These are phyloP conservation scores for Podaxis rugospora DNA, from an alignment of 768 basidiomycete genomes.

Conservation along the genomic window DNA sequence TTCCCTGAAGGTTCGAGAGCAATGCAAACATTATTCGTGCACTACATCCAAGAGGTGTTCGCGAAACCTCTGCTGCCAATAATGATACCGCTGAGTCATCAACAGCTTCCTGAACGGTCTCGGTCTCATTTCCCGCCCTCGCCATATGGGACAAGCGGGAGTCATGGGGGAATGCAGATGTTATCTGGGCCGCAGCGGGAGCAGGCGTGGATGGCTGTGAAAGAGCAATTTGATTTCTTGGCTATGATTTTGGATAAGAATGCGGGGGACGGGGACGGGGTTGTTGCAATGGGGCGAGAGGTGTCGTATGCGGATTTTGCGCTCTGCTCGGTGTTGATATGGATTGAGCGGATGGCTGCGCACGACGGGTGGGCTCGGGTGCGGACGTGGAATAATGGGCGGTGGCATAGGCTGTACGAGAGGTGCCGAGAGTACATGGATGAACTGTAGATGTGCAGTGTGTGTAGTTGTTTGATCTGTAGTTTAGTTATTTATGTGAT, in stretches of 20 bases:
- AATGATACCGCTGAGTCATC: constrained; percentile 66
- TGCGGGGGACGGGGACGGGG: constrained; percentile 53
- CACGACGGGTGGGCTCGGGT: constrained; percentile 70
- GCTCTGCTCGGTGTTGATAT: constrained; percentile 65
- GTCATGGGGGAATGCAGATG: constrained; percentile 14
- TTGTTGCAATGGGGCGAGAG: constrained; percentile 61
- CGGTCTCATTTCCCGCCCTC: constrained; percentile 42
- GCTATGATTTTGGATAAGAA: constrained; percentile 69
- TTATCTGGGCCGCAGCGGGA: constrained; percentile 46
- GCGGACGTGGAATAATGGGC: constrained; percentile 63
- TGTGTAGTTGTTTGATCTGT: constrained; percentile 3
- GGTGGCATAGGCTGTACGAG: constrained; percentile 62
- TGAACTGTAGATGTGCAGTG: constrained; percentile 37
- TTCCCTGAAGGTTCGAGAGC: constrained; percentile 70
- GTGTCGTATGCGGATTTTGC: constrained; percentile 74
- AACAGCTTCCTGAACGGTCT: constrained; percentile 50
- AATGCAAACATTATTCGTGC: constrained; percentile 64
- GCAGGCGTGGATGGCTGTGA: constrained; percentile 59
- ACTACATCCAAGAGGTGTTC: constrained; percentile 64
- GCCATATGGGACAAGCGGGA: constrained; percentile 1
- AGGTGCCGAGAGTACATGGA: constrained; percentile 67
- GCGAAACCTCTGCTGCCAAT: constrained; percentile 63
- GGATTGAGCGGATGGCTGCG: constrained; percentile 70
- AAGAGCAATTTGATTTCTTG: constrained; percentile 64
- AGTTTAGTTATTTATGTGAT: constrained; percentile 4